Evolutionary conservation across 2,329 filamentous ascomycete species (phyloP).

Genomic region (Beauveria medogensis): DNA sequence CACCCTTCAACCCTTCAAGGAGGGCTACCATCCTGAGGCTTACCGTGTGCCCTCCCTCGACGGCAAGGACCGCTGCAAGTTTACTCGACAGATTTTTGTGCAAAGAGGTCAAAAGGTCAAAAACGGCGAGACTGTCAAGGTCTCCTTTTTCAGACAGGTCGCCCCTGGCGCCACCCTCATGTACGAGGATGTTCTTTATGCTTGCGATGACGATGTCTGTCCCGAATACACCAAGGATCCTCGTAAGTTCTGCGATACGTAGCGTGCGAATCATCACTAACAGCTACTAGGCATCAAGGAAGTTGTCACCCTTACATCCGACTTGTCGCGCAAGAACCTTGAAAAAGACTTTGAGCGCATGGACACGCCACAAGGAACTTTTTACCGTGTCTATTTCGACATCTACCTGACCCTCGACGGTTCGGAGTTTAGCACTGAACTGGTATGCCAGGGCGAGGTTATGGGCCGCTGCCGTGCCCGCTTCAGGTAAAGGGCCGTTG

Average conservation of each 20-base stretch:
- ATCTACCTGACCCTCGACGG: slow-evolving; percentile 92
- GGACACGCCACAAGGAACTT: slow-evolving; percentile 95
- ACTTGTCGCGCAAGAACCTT: slow-evolving; percentile 93
- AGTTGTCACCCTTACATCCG: slow-evolving; percentile 93
- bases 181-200: slow-evolving; percentile 98
- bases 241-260: slow-evolving; percentile 56
- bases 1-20: slow-evolving; percentile 96
- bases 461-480: slow-evolving; percentile 94
- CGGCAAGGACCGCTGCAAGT: slow-evolving; percentile 97
- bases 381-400: slow-evolving; percentile 76
- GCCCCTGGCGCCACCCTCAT: slow-evolving; percentile 94
- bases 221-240: slow-evolving; percentile 99
- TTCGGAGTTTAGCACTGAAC: slow-evolving; percentile 93
- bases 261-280: slow-evolving; percentile 18
- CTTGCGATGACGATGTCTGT: slow-evolving; percentile 95
- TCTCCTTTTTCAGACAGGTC: slow-evolving; percentile 96
- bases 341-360: slow-evolving; percentile 99
- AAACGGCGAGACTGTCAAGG: slow-evolving; percentile 98
- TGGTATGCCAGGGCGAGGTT: slow-evolving; percentile 98
- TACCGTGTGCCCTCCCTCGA: slow-evolving; percentile 96
- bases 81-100: slow-evolving; percentile 95
- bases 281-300: slow-evolving; percentile 80
- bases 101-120: slow-evolving; percentile 98
- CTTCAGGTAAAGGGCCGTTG: slow-evolving; percentile 51
- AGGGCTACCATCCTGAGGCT: slow-evolving; percentile 95